These are phyloP conservation scores for Musa acuminata DNA, from an alignment of 176 grass and related monocot genomes.

Conservation along the genomic window DNA sequence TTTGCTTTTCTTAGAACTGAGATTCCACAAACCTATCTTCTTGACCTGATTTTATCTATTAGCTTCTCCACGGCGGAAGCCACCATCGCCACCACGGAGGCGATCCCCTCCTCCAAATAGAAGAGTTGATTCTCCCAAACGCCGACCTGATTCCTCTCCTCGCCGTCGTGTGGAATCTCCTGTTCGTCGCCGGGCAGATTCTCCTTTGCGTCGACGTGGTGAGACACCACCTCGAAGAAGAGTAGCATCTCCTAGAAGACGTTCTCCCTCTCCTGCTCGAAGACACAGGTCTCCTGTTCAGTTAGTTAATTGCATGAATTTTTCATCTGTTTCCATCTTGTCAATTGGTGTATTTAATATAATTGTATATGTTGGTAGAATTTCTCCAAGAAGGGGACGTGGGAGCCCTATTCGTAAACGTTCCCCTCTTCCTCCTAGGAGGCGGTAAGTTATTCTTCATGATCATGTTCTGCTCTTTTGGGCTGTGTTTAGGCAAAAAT, in stretches of 20 bases:
- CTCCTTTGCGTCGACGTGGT: conserved; percentile 13
- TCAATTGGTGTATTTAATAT: conserved; percentile 13
- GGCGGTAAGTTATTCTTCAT: conserved; percentile 54
- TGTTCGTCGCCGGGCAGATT: conserved; percentile 54
- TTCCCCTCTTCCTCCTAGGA: conserved; percentile 64
- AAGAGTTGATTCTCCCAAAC: conserved; percentile 50
- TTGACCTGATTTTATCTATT: conserved; percentile 1
- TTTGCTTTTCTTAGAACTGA: conserved; percentile 10
- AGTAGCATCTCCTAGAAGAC: conserved; percentile 68
- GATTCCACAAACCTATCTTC: not conserved
- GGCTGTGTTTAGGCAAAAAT: too few species aligned
- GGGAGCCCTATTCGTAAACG: conserved; percentile 62
- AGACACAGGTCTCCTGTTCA: conserved; percentile 64
- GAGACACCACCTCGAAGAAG: conserved; percentile 35
- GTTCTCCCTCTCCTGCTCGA: conserved; percentile 73
- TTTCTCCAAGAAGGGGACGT: conserved; percentile 75
- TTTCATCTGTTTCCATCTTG: conserved; percentile 1
- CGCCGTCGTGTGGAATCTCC: conserved; percentile 27
- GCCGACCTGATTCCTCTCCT: conserved; percentile 28
- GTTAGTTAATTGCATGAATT: conserved; percentile 26
- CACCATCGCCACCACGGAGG: conserved; percentile 47
- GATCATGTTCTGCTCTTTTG: not conserved
- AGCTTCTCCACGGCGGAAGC: conserved; percentile 75
- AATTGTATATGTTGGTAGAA: conserved; percentile 32
- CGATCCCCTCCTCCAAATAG: conserved; percentile 47